Percentiles rank a stretch among this genome's conserved stretches.
Conservation (phyloP, 129 eudicot genomes). For the Helianthus tuberosus region DNA sequence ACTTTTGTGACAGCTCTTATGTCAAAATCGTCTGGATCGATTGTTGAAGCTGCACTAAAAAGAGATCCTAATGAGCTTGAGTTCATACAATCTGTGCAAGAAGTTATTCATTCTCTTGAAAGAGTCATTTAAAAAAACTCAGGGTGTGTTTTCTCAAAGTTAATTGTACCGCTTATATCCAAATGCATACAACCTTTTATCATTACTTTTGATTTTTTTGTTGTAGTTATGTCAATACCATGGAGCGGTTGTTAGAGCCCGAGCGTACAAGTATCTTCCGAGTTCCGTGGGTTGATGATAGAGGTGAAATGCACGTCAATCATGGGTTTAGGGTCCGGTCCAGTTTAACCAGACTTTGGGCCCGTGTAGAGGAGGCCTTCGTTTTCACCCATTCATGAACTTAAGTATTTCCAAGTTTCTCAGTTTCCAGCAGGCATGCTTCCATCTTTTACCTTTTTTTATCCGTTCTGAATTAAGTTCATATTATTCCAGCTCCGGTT, state of each 20-base stretch:
- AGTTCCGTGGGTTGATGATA: slow-evolving; percentile 98
- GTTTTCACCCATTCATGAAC: slow-evolving; percentile 95
- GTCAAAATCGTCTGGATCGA: slow-evolving; percentile 99
- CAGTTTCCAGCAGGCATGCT: slow-evolving; percentile 85
- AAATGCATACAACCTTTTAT: slow-evolving; percentile 10
- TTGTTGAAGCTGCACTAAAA: slow-evolving; percentile 95
- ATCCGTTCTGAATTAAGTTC: not conserved
- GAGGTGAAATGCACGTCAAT: slow-evolving; percentile 94
- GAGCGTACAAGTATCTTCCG: slow-evolving; percentile 87
- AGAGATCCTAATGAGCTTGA: slow-evolving; percentile 96
- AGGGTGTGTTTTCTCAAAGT: slow-evolving; percentile 46
- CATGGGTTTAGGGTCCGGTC: slow-evolving; percentile 92
- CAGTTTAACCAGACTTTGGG: slow-evolving; percentile 93
- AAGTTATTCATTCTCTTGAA: slow-evolving; percentile 88
- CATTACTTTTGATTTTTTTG: slow-evolving; percentile 4
- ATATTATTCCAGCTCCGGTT: not conserved
- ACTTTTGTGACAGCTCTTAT: slow-evolving; percentile 67
- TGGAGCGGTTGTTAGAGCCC: slow-evolving; percentile 98
- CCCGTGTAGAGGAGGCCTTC: slow-evolving; percentile 97
- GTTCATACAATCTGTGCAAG: slow-evolving; percentile 92
- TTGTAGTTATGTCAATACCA: slow-evolving; percentile 81
- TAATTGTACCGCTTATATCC: not conserved
- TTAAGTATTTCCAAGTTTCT: slow-evolving; percentile 94
- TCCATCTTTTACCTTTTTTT: slow-evolving; percentile 4
- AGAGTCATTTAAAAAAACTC: slow-evolving; percentile 91